These are phyloP conservation scores for Fraxinus pennsylvanica DNA, from an alignment of 257 asterid species.

Conservation along the genomic window DNA sequence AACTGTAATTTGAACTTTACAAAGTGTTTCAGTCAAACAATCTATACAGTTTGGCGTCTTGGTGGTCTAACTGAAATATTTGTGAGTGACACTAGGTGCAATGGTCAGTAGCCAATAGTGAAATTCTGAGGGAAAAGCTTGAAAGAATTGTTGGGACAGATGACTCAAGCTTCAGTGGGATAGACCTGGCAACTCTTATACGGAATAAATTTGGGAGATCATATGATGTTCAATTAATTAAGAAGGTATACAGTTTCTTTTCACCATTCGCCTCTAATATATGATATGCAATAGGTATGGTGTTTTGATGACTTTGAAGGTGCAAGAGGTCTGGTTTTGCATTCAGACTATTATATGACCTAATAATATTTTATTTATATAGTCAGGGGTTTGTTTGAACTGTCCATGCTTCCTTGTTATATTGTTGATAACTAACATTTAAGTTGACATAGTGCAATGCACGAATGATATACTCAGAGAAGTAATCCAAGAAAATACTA, in stretches of 20 bases:
- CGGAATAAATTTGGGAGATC: slow-evolving; percentile 91
- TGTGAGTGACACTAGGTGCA: too few species aligned
- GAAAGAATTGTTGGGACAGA: slow-evolving; percentile 80
- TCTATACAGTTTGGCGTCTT: background rate
- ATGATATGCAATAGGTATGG: background rate
- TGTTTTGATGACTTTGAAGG: slow-evolving; percentile 17
- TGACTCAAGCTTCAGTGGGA: slow-evolving; percentile 85
- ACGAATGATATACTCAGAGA: background rate
- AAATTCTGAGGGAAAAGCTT: slow-evolving; percentile 61
- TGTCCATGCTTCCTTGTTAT: background rate
- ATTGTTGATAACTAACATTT: background rate
- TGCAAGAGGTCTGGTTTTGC: background rate
- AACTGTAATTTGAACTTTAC: background rate
- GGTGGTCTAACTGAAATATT: too few species aligned
- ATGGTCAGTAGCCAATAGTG: slow-evolving; percentile 29
- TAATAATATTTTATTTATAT: background rate
- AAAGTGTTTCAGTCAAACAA: background rate
- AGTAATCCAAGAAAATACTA: background rate
- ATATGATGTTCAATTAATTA: slow-evolving; percentile 90
- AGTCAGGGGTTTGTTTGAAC: background rate
- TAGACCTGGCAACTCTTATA: slow-evolving; percentile 89
- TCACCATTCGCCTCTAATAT: slow-evolving; percentile 13
- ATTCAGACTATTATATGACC: background rate
- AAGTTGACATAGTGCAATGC: background rate
- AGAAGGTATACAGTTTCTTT: slow-evolving; percentile 61